Evolutionary conservation across 805 yeast species (phyloP).

Genomic region (Saccharomycopsis javanensis): DNA sequence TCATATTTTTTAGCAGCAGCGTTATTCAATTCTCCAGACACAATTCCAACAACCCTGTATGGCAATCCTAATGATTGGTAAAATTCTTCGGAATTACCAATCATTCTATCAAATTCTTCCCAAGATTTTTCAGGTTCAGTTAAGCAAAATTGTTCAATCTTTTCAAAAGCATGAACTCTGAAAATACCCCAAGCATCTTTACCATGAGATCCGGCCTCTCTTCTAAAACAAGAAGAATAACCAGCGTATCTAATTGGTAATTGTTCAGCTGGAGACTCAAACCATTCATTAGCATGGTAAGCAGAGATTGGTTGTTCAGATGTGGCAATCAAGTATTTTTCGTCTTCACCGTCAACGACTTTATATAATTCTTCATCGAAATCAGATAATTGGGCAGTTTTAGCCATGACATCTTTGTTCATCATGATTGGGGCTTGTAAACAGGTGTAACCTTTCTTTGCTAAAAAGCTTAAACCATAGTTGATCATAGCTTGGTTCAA

Average conservation of each 20-base stretch:
- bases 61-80: constrained; percentile 88
- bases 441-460: constrained; percentile 71
- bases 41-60: constrained; percentile 95
- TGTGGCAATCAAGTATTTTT: constrained; percentile 95
- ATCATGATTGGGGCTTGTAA: constrained; percentile 99
- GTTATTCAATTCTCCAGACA: constrained; percentile 95
- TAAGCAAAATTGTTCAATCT: constrained; percentile 90
- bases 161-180: constrained; percentile 97
- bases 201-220: constrained; percentile 99
- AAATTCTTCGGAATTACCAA: constrained; percentile 80
- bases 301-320: constrained; percentile 99
- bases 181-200: constrained; percentile 99
- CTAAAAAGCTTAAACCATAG: constrained; percentile 83
- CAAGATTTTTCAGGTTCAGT: constrained; percentile 98
- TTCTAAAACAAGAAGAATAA: constrained; percentile 96
- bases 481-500: constrained; percentile 96
- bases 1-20: constrained; percentile 99
- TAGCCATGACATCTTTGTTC: constrained; percentile 99
- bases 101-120: constrained; percentile 96
- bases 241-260: constrained; percentile 96
- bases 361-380: constrained; percentile 97
- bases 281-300: constrained; percentile 96
- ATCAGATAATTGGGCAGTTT: constrained; percentile 95
- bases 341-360: constrained; percentile 94
- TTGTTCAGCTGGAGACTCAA: constrained; percentile 94